Evolutionary conservation across 495 filamentous ascomycete genomes (phyloP), one percentile per base, ranked within the genome.

Genomic region (Neurospora sp.): DNA sequence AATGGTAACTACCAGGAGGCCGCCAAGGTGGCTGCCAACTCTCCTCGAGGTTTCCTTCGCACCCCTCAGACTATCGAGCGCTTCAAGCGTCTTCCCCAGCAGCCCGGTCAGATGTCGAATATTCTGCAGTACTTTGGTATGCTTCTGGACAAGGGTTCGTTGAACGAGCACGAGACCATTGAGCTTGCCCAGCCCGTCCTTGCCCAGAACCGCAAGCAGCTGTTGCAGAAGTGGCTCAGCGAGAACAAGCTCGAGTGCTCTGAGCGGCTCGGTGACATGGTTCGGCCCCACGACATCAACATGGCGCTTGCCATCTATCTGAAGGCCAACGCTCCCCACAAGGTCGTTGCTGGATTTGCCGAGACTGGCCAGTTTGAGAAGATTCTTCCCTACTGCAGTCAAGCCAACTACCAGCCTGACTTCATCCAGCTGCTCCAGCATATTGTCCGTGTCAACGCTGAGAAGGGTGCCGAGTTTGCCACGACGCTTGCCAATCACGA

Each of bases 61-160:
- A 98, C 96, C 0, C 88, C 92, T 1, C 90, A 96, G 76, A 99
- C 96, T 0, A 97, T 98, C 73, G 93, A 97, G 83, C 88, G 91
- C 70, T 97, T 99, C 85, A 97, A 97, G 88, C 88, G 89, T 76
- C 86, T 94, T 39, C 92, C 92, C 22, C 86, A 89, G 41, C 87
- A 91, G 74, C 87, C 88, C 6, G 90, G 90, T 18, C 90, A 94
- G 80, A 91, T 98, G 84, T 96, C 95, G 12, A 89, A 94, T 73
- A 97, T 98, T 71, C 88, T 99, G 69, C 95, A 97, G 79, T 99
- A 98, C 84, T 99, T 99, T 75, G 95, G 96, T 71, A 92, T 97
- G 89, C 86, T 99, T 47, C 87, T 99, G 14, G 96, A 99, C 78
- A 97, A 98, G 87, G 94, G 95, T 39, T 87, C 88, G 7, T 86